Evolutionary conservation across 2,329 filamentous ascomycete species (phyloP), one percentile per base, ranked within the genome.

Genomic region (Sporothrix brunneoviolacea): DNA sequence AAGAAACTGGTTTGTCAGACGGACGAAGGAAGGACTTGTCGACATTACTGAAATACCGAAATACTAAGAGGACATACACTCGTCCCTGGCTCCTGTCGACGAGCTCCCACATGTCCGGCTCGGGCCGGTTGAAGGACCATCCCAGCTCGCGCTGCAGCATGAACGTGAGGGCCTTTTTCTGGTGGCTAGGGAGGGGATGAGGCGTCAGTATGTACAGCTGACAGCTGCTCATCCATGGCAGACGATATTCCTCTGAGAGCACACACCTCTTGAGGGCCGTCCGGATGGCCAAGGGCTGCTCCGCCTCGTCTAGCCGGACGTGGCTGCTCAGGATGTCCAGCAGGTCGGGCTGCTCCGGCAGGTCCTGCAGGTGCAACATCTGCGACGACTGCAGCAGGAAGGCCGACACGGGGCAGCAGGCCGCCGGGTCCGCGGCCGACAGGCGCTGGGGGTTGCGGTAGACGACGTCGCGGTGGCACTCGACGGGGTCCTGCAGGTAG

Each of bases 121-220:
- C 36, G 0, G 37, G 32, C 1, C 55, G 52, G 15, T 63, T 46
- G 15, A 66, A 63, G 0, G 50, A 53, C 68, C 70, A 70, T 0
- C 68, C 68, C 0, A 45, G 47, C 43, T 73, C 71, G 15, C 70
- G 59, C 2, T 55, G 58, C 0, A 64, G 46, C 68, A 73, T 69
- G 43, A 73, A 74, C 0, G 65, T 67, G 2, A 74, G 56, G 0
- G 70, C 71, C 43, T 71, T 67, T 35, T 65, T 68, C 38, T 74
- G 71, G 44, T 74, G 70, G 5, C 70, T 72, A 19, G 1, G 8
- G 4, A 27, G 4, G 18, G n/a, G 15, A 15, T 4, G 7, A 13
- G n/a, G 8, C 0, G 8, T 32, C 6, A 39, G 8, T 18, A 40
- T 28, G 24, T 28, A 5, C 24, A 28, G 24, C 10, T n/a, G n/a